A percentile compares a stretch with the other conserved stretches of the same genome.
Evolutionary conservation across 768 basidiomycete genomes (phyloP).

Genomic region (Trametes elegans): DNA sequence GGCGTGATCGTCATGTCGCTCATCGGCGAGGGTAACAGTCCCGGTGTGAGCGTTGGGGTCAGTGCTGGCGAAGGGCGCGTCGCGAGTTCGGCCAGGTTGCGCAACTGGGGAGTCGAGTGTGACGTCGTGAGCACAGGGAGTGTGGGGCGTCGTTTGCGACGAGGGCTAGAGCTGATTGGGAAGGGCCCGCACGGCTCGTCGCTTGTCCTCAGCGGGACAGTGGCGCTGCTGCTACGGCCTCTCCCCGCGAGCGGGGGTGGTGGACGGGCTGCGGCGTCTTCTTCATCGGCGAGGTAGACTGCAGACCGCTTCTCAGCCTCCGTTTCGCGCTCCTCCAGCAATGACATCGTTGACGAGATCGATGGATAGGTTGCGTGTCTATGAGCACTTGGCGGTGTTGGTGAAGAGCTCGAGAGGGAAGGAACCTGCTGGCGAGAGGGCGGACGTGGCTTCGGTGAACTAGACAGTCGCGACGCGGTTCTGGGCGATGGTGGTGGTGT

Average conservation of each 20-base stretch:
- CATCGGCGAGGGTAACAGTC: slow-evolving; percentile 17
- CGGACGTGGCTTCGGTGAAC: slow-evolving; percentile 10
- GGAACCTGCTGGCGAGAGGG: neutral
- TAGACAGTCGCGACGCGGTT: neutral
- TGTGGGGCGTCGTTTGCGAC: slow-evolving; percentile 21
- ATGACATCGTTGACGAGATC: slow-evolving; percentile 28
- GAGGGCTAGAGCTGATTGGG: slow-evolving; percentile 15
- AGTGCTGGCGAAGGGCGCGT: slow-evolving; percentile 23
- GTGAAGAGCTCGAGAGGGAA: neutral
- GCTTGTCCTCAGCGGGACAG: neutral
- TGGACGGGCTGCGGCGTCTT: neutral
- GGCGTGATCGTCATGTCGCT: slow-evolving; percentile 9
- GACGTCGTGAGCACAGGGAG: slow-evolving; percentile 26
- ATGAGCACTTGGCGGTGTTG: neutral
- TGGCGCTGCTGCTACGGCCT: slow-evolving; percentile 17
- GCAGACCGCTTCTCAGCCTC: slow-evolving; percentile 26
- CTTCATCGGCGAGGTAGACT: slow-evolving; percentile 20
- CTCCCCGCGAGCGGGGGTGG: slow-evolving; percentile 1
- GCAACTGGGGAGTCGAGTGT: slow-evolving; percentile 27
- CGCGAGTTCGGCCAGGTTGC: slow-evolving; percentile 23
- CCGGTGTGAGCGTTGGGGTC: neutral
- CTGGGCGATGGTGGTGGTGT: slow-evolving; percentile 12
- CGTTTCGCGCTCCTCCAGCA: slow-evolving; percentile 25
- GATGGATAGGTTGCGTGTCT: slow-evolving; percentile 29
- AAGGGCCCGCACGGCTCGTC: slow-evolving; percentile 5